phyloP scores from a whole-genome alignment of 169 alveolate species.

The Plasmodium gallinaceum region DNA sequence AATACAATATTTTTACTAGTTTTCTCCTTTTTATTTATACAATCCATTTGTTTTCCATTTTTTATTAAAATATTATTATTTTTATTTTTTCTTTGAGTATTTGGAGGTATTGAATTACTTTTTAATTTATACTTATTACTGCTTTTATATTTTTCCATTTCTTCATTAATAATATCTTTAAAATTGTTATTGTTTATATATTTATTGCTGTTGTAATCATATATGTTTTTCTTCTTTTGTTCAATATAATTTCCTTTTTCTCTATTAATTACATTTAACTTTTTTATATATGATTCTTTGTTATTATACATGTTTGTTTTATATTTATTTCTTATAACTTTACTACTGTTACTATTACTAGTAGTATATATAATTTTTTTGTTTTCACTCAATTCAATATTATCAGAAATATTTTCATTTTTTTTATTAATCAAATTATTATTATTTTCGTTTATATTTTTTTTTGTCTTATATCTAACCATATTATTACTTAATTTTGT shows the following conservation, averaged over 20 bases:
- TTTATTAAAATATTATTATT: background rate
- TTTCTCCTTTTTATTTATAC: background rate
- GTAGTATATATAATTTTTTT: background rate
- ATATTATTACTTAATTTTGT: background rate
- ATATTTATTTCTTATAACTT: background rate
- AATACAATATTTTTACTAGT: background rate
- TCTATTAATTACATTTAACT: too few relatives aligned
- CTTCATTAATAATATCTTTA: constrained; percentile 50
- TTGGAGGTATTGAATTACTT: constrained; percentile 72
- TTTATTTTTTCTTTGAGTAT: background rate
- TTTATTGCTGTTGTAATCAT: too few relatives aligned
- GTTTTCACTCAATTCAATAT: too few relatives aligned
- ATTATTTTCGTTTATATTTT: background rate
- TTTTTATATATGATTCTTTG: too few relatives aligned
- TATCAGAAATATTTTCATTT: background rate
- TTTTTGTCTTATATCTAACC: background rate
- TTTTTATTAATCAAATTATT: background rate
- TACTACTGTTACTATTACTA: background rate
- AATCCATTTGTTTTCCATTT: background rate
- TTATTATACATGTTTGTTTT: too few relatives aligned
- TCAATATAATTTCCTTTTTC: too few relatives aligned
- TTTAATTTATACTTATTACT: constrained; percentile 30
- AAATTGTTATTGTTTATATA: too few relatives aligned
- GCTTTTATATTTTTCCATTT: constrained; percentile 57
- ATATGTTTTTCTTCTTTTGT: too few relatives aligned